These are phyloP conservation scores for Pelargonium citronellum DNA, from an alignment of 441 rosid genomes.

Conservation along the genomic window DNA sequence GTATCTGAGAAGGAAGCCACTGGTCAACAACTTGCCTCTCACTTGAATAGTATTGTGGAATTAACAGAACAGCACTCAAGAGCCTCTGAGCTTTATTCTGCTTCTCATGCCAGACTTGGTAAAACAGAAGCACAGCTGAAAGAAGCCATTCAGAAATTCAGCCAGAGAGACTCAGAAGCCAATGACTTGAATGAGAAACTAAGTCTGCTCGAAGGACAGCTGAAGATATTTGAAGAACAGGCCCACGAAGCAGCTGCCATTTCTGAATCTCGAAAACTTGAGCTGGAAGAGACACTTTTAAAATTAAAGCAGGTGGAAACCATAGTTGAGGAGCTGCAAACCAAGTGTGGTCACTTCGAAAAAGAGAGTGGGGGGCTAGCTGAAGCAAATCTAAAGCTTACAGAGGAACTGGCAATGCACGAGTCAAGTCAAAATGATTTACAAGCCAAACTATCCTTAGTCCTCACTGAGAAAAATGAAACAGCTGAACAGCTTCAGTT, in stretches of 20 bases:
- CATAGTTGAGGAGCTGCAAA: conserved; percentile 51
- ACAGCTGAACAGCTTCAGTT: conserved; percentile 50
- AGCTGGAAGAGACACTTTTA: conserved; percentile 55
- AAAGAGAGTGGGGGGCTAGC: conserved; percentile 69
- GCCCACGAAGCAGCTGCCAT: conserved; percentile 46
- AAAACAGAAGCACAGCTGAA: conserved; percentile 44
- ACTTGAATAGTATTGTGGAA: conserved; percentile 36
- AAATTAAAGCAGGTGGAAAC: conserved; percentile 57
- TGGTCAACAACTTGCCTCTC: conserved; percentile 48
- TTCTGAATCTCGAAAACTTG: conserved; percentile 47
- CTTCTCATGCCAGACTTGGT: conserved; percentile 31
- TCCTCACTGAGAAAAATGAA: conserved; percentile 54
- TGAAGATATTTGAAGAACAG: conserved; percentile 45
- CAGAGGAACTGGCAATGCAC: conserved; percentile 57
- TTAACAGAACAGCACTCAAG: conserved; percentile 53
- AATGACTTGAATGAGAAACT: conserved; percentile 56
- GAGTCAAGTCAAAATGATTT: conserved; percentile 57
- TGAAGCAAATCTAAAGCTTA: conserved; percentile 67
- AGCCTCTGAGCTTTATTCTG: conserved; percentile 48
- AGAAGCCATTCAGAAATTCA: conserved; percentile 45
- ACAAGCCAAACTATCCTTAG: conserved; percentile 44
- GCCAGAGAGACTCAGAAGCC: conserved; percentile 48
- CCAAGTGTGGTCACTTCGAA: conserved; percentile 50
- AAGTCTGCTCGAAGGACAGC: conserved; percentile 45
- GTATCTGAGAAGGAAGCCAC: conserved; percentile 59